phyloP scores from a whole-genome alignment of 2,329 filamentous ascomycete species.

The Fusarium robinianum region DNA sequence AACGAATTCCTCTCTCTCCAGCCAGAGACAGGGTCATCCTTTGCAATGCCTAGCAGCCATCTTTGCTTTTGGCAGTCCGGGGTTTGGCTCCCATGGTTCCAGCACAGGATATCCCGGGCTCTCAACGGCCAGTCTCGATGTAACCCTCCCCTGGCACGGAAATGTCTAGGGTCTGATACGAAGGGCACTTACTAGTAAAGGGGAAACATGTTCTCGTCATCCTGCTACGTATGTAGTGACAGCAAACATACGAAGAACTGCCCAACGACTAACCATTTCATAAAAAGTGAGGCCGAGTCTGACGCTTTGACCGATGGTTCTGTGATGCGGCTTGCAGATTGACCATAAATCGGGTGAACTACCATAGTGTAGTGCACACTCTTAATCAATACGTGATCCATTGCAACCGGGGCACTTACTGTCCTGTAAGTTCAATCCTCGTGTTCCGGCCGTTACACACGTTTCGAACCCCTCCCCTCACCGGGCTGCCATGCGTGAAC shows the following conservation, averaged over 20 bases:
- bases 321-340: not conserved
- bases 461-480: slow-evolving; percentile 1
- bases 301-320: not conserved
- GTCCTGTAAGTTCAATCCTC: no score
- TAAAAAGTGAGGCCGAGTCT: no score
- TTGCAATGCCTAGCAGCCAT: no score
- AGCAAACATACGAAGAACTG: no score
- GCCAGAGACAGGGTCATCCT: no score
- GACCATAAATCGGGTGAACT: no score
- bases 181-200: not conserved
- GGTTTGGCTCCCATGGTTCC: slow-evolving; percentile 3
- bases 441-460: not conserved
- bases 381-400: no score
- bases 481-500: slow-evolving; percentile 7
- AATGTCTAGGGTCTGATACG: not conserved
- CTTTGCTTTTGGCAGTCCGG: slow-evolving; percentile 10
- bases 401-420: no score
- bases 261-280: no score
- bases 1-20: not conserved
- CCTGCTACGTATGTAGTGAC: slow-evolving; percentile 2
- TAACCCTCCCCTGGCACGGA: slow-evolving; percentile 5
- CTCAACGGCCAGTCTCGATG: slow-evolving; percentile 10
- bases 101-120: slow-evolving; percentile 5
- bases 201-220: not conserved
- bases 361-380: no score